Conservation (phyloP, 352 stramenopile species). For the Blastocystis sp. region DNA sequence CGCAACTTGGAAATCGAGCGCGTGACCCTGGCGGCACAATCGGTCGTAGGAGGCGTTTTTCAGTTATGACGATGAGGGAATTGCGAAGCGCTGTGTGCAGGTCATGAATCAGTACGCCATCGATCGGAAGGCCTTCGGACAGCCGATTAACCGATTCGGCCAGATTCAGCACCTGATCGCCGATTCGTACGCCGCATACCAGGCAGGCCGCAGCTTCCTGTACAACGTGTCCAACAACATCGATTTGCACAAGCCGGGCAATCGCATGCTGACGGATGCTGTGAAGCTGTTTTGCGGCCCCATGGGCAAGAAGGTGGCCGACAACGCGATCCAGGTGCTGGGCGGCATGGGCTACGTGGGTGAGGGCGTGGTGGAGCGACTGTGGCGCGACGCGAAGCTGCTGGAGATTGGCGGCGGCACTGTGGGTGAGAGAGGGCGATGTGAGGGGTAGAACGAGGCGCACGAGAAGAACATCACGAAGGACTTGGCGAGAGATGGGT, state of each 20-base stretch:
- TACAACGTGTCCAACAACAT: conserved; percentile 90
- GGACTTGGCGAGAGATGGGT: conserved; percentile 34
- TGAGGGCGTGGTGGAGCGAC: conserved; percentile 94
- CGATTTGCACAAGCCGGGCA: conserved; percentile 88
- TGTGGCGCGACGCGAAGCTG: conserved; percentile 97
- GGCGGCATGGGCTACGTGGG: conserved; percentile 97
- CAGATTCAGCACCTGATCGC: conserved; percentile 94
- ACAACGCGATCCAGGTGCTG: conserved; percentile 91
- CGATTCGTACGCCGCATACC: conserved; percentile 96
- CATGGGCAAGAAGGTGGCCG: conserved; percentile 93
- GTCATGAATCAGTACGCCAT: conserved; percentile 91
- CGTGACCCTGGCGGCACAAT: conserved; percentile 92
- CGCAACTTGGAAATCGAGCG: conserved; percentile 98
- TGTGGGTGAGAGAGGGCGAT: conserved; percentile 30
- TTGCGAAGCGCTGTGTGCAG: conserved; percentile 91
- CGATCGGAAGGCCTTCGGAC: conserved; percentile 89
- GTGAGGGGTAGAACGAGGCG: conserved; percentile 82
- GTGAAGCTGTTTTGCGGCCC: conserved; percentile 95
- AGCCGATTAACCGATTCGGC: conserved; percentile 85
- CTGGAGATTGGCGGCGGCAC: conserved; percentile 98
- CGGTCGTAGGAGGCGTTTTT: conserved; percentile 66
- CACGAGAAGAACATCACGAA: conserved; percentile 96
- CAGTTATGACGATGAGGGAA: conserved; percentile 76
- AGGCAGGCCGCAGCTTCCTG: conserved; percentile 90
- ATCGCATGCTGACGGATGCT: conserved; percentile 93